Conservation (phyloP, 345 rosid genomes). For the Lepidium aucheri region DNA sequence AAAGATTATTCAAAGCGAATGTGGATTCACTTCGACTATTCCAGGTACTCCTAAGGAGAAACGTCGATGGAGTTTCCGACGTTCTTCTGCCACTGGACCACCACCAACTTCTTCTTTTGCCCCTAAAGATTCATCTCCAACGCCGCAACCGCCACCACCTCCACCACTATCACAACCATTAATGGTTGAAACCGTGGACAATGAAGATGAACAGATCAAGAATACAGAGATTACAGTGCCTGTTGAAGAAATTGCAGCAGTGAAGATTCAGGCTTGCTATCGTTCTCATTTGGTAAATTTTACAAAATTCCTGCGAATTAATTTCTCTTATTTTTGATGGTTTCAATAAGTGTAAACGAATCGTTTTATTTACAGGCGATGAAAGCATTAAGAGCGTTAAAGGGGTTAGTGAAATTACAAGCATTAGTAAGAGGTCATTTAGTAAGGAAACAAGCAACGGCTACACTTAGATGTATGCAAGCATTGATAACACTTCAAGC, state of each 20-base stretch:
- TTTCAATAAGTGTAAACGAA: not conserved
- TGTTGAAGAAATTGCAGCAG: slow-evolving; percentile 54
- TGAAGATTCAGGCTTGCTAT: slow-evolving; percentile 66
- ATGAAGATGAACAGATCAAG: not conserved
- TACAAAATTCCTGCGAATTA: not conserved
- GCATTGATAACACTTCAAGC: slow-evolving; percentile 74
- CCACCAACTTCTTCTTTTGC: slow-evolving; percentile 8
- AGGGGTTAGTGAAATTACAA: slow-evolving; percentile 84
- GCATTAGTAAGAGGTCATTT: slow-evolving; percentile 85
- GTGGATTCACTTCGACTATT: slow-evolving; percentile 39
- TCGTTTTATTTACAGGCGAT: slow-evolving; percentile 48
- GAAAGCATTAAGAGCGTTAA: slow-evolving; percentile 78
- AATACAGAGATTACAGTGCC: not conserved
- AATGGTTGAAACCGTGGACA: not conserved
- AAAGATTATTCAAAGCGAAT: slow-evolving; percentile 25
- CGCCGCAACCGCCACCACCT: slow-evolving; percentile 1
- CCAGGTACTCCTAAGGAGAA: slow-evolving; percentile 73
- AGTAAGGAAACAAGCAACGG: slow-evolving; percentile 83
- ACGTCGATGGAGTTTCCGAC: slow-evolving; percentile 81
- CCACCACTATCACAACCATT: not conserved
- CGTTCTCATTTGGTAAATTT: slow-evolving; percentile 74
- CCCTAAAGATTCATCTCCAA: slow-evolving; percentile 15
- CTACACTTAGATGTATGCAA: slow-evolving; percentile 84
- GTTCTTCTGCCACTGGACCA: slow-evolving; percentile 58
- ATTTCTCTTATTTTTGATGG: not conserved